Evolutionary conservation across 2,329 filamentous ascomycete species (phyloP).

Genomic region (Gremmenia infestans): DNA sequence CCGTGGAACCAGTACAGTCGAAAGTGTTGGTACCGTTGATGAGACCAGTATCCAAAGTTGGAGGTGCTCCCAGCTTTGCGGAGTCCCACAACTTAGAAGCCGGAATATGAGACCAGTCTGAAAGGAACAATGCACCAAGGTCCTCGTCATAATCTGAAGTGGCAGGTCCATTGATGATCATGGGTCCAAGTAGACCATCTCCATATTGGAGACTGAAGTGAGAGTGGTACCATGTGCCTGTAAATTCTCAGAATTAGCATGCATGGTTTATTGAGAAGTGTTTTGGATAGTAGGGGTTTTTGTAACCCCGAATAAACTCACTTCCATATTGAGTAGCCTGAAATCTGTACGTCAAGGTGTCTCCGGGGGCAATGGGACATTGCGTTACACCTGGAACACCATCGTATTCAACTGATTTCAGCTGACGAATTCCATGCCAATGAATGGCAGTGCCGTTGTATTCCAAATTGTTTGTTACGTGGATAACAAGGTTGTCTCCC

Average conservation of each 20-base stretch:
- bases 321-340: slow-evolving; percentile 25
- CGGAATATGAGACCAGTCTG: slow-evolving; percentile 29
- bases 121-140: slow-evolving; percentile 26
- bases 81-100: slow-evolving; percentile 23
- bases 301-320: too few relatives aligned
- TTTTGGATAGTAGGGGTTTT: too few relatives aligned
- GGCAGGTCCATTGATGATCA: slow-evolving; percentile 56
- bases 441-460: slow-evolving; percentile 46
- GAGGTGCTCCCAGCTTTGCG: slow-evolving; percentile 21
- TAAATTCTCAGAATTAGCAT: too few relatives aligned
- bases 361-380: slow-evolving; percentile 61
- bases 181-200: slow-evolving; percentile 45
- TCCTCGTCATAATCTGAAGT: slow-evolving; percentile 52
- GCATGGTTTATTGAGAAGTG: too few relatives aligned
- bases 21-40: slow-evolving; percentile 31
- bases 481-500: slow-evolving; percentile 30
- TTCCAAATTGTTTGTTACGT: slow-evolving; percentile 32
- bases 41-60: slow-evolving; percentile 24
- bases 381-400: slow-evolving; percentile 47
- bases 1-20: slow-evolving; percentile 17
- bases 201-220: slow-evolving; percentile 28
- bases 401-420: slow-evolving; percentile 34
- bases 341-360: slow-evolving; percentile 37
- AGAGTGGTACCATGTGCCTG: slow-evolving; percentile 29
- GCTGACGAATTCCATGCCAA: slow-evolving; percentile 46